Evolutionary conservation across 768 basidiomycete species (phyloP), one percentile per base, ranked within the genome.

Genomic region (Candolleomyces aberdarensis): DNA sequence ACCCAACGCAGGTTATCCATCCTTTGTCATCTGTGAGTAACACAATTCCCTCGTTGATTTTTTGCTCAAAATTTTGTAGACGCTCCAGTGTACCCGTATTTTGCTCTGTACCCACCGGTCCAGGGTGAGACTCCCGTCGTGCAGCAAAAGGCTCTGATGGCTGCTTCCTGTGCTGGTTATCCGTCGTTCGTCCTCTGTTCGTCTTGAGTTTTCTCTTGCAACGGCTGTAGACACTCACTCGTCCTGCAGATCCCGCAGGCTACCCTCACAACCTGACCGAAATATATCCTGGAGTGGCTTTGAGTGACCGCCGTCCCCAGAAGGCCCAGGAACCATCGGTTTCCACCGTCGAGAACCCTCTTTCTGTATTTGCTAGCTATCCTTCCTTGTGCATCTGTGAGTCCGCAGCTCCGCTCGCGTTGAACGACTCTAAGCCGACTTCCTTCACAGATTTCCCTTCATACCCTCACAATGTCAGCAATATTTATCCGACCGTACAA

Each of bases 51-150:
- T 32, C 29, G 4, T 14, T 14, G 26, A 26, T 2, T 26, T 26
- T 26, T 26, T 26, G 3, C 26, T 26, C 26, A 26, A 26, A 26
- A 2, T 26, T 26, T 3, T 26, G 26, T 26, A 26, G 26, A 26
- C 26, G 2, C 26, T 26, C 26, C 26, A 3, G 26, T 26, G 11
- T 65, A 65, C 46, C 64, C 64, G 20, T 43, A 63, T 56, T 65
- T 65, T 36, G 53, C 63, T 48, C 43, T 65, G 26, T 65, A 65
- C 43, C 62, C 64, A 8, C 14, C 52, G 5, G 36, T 50, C 13
- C 41, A 46, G 44, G 50, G 59, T 2, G 8, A 17, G 13, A 54
- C 26, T 58, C 29, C 46, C 47, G 26, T 13, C 31, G 48, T 20
- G 56, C 32, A 3, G 13, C 29, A 54, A 17, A 31, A 49, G 15